These are phyloP conservation scores for Phylloporus sp. DNA, from an alignment of 768 basidiomycete species.

Conservation along the genomic window DNA sequence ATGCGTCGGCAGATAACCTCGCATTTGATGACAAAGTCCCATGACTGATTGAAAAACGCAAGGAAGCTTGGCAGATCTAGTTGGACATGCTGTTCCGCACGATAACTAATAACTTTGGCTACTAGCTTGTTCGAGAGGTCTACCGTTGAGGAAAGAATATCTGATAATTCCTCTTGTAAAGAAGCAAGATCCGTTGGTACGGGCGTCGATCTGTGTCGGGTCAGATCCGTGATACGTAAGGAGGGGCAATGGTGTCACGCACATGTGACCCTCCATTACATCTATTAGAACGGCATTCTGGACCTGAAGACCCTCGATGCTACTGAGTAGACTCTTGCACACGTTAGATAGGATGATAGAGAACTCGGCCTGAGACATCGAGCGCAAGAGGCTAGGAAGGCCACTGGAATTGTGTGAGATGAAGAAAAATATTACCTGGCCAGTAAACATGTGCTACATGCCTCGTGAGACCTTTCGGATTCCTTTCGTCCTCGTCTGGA, in stretches of 20 bases:
- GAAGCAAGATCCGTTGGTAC: conserved; percentile 40
- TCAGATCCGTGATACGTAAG: conserved; percentile 1
- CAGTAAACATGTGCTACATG: conserved; percentile 6
- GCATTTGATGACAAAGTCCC: conserved; percentile 86
- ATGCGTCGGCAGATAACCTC: conserved; percentile 84
- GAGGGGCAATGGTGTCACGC: conserved; percentile 9
- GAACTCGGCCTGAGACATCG: conserved; percentile 69
- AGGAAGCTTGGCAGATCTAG: conserved; percentile 75
- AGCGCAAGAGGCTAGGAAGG: conserved; percentile 55
- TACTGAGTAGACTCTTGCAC: conserved; percentile 58
- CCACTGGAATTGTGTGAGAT: conserved; percentile 19
- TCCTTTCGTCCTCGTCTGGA: conserved; percentile 47
- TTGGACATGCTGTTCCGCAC: conserved; percentile 75
- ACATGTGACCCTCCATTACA: conserved; percentile 50
- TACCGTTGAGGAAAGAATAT: conserved; percentile 73
- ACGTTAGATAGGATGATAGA: conserved; percentile 55
- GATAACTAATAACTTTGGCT: conserved; percentile 71
- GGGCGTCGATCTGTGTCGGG: conserved; percentile 33
- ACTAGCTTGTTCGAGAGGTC: conserved; percentile 83
- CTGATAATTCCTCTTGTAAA: conserved; percentile 64
- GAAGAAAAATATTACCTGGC: neutral
- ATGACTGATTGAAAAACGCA: conserved; percentile 76
- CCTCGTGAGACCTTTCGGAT: conserved; percentile 30
- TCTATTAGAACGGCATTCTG: conserved; percentile 58
- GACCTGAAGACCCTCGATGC: conserved; percentile 62